Evolutionary conservation across 495 filamentous ascomycete genomes (phyloP).

Genomic region (Tuber borchii): DNA sequence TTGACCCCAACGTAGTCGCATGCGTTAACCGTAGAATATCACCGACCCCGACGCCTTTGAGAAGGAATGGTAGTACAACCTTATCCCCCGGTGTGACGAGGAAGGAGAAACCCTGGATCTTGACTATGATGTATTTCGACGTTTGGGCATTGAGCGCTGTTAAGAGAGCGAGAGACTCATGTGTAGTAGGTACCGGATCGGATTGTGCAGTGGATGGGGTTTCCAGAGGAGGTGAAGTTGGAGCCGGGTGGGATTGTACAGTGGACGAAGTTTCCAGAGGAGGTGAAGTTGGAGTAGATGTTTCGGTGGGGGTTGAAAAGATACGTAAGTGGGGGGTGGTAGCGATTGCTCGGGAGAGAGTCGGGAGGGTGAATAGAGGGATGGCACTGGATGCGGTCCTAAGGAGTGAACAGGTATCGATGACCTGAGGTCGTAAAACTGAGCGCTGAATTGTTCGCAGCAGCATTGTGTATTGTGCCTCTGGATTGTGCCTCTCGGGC

Average conservation of each 20-base stretch:
- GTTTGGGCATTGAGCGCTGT: conserved; percentile 71
- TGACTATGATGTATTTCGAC: conserved; percentile 75
- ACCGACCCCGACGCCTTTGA: conserved; percentile 74
- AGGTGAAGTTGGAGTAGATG: conserved; percentile 37
- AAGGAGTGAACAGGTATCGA: conserved; percentile 39
- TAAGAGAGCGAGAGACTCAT: conserved; percentile 56
- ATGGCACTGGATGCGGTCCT: conserved; percentile 37
- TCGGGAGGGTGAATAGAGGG: conserved; percentile 33
- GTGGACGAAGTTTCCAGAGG: conserved; percentile 43
- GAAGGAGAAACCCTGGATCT: conserved; percentile 83
- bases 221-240: conserved; percentile 38
- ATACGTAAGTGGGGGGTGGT: conserved; percentile 29
- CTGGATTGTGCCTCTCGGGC: not conserved
- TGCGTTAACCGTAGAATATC: conserved; percentile 81
- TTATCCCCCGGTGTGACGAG: conserved; percentile 81
- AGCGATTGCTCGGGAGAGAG: conserved; percentile 26
- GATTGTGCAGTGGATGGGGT: conserved; percentile 44
- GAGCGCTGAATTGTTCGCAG: conserved; percentile 17
- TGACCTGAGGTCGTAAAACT: conserved; percentile 27
- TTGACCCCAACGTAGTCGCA: conserved; percentile 67
- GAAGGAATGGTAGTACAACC: conserved; percentile 87
- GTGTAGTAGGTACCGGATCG: conserved; percentile 31
- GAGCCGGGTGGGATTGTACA: conserved; percentile 36
- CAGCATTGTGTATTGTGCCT: conserved; percentile 8
- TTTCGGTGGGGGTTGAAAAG: conserved; percentile 38